Conservation (phyloP, 2,329 filamentous ascomycete genomes). For the Diaporthe sp. region DNA sequence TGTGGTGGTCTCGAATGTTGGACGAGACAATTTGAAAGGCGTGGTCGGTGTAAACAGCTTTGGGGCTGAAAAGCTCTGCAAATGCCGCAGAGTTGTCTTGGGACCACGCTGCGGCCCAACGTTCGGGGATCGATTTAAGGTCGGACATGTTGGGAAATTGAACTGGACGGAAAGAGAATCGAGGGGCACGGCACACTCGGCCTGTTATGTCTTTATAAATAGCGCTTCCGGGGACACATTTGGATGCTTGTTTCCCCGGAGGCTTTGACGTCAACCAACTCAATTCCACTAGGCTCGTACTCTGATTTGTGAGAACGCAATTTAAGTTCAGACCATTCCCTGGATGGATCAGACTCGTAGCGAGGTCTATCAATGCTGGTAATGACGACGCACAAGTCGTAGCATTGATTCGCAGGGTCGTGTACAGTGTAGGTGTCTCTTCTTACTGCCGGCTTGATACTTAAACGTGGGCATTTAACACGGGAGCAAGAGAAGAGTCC, state of each 20-base stretch:
- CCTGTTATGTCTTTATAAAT: neutral
- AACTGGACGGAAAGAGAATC: neutral
- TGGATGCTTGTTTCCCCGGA: neutral
- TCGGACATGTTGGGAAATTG: neutral
- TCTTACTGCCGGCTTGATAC: too few species aligned
- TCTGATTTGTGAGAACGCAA: too few species aligned
- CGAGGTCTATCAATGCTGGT: too few species aligned
- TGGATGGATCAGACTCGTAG: too few species aligned
- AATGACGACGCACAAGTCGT: too few species aligned
- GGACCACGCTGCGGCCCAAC: conserved; percentile 5
- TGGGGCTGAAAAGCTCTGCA: neutral
- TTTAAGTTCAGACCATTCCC: too few species aligned
- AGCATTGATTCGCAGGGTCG: neutral
- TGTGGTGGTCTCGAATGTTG: neutral
- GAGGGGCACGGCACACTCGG: neutral
- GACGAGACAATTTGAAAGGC: neutral
- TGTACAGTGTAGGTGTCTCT: too few species aligned
- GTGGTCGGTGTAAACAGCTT: conserved; percentile 5
- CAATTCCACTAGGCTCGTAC: neutral
- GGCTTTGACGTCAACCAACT: neutral
- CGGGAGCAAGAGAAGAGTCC: too few species aligned
- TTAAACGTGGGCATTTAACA: too few species aligned
- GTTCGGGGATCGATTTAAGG: neutral
- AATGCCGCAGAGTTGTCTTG: neutral
- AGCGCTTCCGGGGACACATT: neutral